These are phyloP conservation scores for Nakazawaea wyomingensis DNA, from an alignment of 805 yeast species.

Conservation along the genomic window DNA sequence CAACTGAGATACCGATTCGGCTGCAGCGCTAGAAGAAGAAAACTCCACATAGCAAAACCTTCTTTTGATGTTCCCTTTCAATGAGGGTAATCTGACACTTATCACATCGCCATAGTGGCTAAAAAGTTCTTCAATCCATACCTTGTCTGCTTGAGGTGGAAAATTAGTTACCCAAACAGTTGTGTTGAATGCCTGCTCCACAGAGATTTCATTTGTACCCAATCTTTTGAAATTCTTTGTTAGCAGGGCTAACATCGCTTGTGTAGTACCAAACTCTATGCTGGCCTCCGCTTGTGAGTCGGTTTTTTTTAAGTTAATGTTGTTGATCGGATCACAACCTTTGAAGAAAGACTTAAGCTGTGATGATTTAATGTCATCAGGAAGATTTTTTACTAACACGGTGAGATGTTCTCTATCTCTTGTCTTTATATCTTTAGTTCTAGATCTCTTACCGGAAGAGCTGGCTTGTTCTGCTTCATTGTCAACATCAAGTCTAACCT, in stretches of 20 bases:
- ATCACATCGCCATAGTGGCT: slow-evolving; percentile 33
- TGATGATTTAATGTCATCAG: slow-evolving; percentile 31
- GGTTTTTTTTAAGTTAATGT: slow-evolving; percentile 23
- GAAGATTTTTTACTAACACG: slow-evolving; percentile 47
- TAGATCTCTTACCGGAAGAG: slow-evolving; percentile 1
- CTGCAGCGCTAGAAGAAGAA: slow-evolving; percentile 35
- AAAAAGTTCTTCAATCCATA: slow-evolving; percentile 37
- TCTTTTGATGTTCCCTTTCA: slow-evolving; percentile 47
- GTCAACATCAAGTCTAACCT: too few species aligned
- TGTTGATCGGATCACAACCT: slow-evolving; percentile 55
- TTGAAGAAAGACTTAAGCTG: slow-evolving; percentile 40
- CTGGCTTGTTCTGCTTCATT: neutral
- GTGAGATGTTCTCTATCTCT: slow-evolving; percentile 59
- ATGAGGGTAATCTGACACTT: slow-evolving; percentile 60
- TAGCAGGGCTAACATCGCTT: slow-evolving; percentile 50
- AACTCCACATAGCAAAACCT: slow-evolving; percentile 74
- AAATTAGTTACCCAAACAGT: slow-evolving; percentile 74
- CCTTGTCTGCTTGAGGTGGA: slow-evolving; percentile 47
- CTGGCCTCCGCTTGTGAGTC: slow-evolving; percentile 34
- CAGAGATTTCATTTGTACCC: slow-evolving; percentile 37
- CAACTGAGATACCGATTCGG: slow-evolving; percentile 33
- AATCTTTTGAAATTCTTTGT: slow-evolving; percentile 52
- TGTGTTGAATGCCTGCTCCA: slow-evolving; percentile 38
- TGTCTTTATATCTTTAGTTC: slow-evolving; percentile 14
- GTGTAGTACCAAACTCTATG: slow-evolving; percentile 50